Base-by-base conservation (phyloP, 495 filamentous ascomycete genomes). In the Daldinia concentrica region DNA sequence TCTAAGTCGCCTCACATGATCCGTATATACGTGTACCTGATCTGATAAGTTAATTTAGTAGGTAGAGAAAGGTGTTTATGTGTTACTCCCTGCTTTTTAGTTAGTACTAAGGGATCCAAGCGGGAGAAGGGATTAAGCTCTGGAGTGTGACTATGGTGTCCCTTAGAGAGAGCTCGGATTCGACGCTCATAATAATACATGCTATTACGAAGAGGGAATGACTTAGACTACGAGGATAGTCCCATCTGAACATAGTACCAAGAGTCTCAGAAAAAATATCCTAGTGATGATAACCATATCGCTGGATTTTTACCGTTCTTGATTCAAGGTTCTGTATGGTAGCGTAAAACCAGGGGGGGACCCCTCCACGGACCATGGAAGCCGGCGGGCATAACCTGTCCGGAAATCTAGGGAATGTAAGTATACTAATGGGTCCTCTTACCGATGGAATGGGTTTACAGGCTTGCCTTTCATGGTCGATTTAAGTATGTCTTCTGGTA, bases 371-470 rank as follows among this genome's bases (percentile, higher is more conserved):
- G 65, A 57, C 52, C 50, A 58, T 64, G 45, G 65, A 22, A 65
- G 56, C 69, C 60, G 60, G 50, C 55, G 27, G 55, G 56, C 36
- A 30, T 59, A 48, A 51, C 43, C 45, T 67, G 54, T 62, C 50
- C 51, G 60, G 26, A 48, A 71, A 50, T 58, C 48, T 57, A 60
- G 59, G 51, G 7, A 68, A 39, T 61, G 22, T 41, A 24, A 30
- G 58, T 17, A 56, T 4, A 19, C 22, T 27, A 27, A 61, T 43
- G 36, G 61, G 37, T 52, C 43, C 27, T n/a, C 24, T 45, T 72
- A 64, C 69, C 69, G 56, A 52, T 55, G 12, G 55, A 30, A 55
- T 62, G 69, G 69, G 29, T 68, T 64, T 50, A 15, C 45, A 60
- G 15, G 62, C 27, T 27, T 64, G 52, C 24, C 45, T 52, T 45